Evolutionary conservation across 2,329 filamentous ascomycete species (phyloP), one percentile per base, ranked within the genome.

Genomic region (Ophiostoma sp.): DNA sequence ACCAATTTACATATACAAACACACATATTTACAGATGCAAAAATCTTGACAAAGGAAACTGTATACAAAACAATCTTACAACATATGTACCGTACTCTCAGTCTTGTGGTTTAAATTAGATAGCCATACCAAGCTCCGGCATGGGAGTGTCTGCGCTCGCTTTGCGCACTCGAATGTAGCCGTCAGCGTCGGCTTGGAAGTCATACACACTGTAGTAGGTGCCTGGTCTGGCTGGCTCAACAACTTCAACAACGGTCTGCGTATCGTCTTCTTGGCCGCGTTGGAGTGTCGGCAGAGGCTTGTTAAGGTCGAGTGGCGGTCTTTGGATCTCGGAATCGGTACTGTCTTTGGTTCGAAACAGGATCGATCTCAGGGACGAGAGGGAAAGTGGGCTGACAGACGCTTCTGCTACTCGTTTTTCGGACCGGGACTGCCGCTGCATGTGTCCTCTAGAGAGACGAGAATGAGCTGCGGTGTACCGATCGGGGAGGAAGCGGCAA

Each of bases 131-230:
- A 11, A 9, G 33, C 6, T 63, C 59, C 2, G 59, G 59, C 33
- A 39, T 63, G 33, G 59, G 59, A 7, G 15, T 63, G 19, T 63
- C 8, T 11, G 59, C 11, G 19, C 9, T 39, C 25, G 33, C 59
- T 11, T 63, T 63, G 9, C 33, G 59, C 19, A 63, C 59, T 11
- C 59, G 59, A 63, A 63, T 63, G 59, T 63, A 63, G 19, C 59
- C 59, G 33, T 63, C 59, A 9, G 59, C 33, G 9, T 25, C 59
- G 3, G 59, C 59, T 19, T 63, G 59, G 59, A 63, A 63, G 59
- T 63, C 59, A 19, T 63, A 63, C 19, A 63, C 59, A 22, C 59
- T 63, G 59, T 39, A 39, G 33, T 39, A 63, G 0, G 33, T 25
- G 19, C 59, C 59, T 7, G 59, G 59, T n/a, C 59, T 36, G 3